Conservation (phyloP, 2,329 filamentous ascomycete genomes). For the Hypoxylon sp. region DNA sequence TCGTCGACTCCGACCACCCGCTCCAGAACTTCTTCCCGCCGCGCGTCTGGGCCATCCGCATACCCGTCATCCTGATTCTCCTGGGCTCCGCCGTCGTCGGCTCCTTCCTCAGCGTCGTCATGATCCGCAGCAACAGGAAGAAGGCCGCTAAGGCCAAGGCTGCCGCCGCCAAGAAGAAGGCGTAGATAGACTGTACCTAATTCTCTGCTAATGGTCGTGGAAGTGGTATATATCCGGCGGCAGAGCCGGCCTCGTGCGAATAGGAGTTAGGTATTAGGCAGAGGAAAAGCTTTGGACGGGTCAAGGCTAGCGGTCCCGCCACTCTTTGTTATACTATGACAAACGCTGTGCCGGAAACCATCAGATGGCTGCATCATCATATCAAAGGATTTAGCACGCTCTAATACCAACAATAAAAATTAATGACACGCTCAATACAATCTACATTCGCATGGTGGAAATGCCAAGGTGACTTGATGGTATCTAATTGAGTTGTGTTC, state of each 20-base stretch:
- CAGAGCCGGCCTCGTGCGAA: neutral
- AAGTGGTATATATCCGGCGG: neutral
- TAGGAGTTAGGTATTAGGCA: conserved; percentile 12
- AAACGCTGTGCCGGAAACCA: neutral
- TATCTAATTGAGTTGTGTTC: conserved; percentile 48
- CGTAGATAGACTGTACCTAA: conserved; percentile 59
- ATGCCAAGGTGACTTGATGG: conserved; percentile 39
- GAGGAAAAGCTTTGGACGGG: conserved; percentile 5
- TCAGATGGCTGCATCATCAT: neutral
- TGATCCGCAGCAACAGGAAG: conserved; percentile 99
- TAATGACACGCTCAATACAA: conserved; percentile 12
- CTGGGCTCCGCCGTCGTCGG: conserved; percentile 94
- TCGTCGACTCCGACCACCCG: conserved; percentile 94
- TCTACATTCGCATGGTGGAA: conserved; percentile 16
- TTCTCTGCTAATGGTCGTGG: neutral
- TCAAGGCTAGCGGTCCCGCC: neutral
- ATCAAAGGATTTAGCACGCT: neutral
- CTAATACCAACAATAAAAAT: conserved; percentile 13
- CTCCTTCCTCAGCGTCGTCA: conserved; percentile 95
- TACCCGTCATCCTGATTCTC: conserved; percentile 95
- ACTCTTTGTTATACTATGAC: conserved; percentile 1
- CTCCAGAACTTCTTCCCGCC: conserved; percentile 96
- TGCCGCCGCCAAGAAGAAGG: conserved; percentile 85
- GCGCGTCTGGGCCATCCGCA: conserved; percentile 98
- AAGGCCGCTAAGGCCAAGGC: conserved; percentile 95